These are phyloP conservation scores for Pseudocercospora vitis DNA, from an alignment of 2,329 filamentous ascomycete genomes.

Conservation along the genomic window DNA sequence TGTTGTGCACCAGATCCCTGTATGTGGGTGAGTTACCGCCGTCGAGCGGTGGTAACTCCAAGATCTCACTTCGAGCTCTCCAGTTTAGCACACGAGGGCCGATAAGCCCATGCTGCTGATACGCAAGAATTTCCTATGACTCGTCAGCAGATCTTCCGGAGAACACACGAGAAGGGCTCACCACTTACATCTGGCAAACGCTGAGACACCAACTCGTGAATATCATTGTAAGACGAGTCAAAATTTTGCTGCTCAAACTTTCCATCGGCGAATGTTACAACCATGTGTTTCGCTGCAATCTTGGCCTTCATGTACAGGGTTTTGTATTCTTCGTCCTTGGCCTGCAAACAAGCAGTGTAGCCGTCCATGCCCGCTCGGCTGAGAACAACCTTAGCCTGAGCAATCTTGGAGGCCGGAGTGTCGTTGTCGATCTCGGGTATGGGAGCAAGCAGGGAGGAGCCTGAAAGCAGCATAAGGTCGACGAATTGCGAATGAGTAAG, in stretches of 20 bases:
- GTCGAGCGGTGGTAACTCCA: slow-evolving; percentile 81
- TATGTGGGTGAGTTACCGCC: slow-evolving; percentile 79
- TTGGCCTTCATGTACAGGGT: slow-evolving; percentile 84
- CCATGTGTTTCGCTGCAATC: slow-evolving; percentile 83
- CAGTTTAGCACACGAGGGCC: slow-evolving; percentile 76
- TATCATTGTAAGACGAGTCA: slow-evolving; percentile 74
- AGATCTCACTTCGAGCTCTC: slow-evolving; percentile 75
- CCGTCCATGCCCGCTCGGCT: slow-evolving; percentile 66
- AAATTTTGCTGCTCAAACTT: slow-evolving; percentile 72
- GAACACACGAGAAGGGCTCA: background rate
- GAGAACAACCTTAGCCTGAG: slow-evolving; percentile 76
- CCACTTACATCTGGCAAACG: slow-evolving; percentile 67
- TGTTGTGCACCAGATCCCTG: slow-evolving; percentile 70
- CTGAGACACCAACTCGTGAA: slow-evolving; percentile 87
- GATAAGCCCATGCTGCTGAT: slow-evolving; percentile 80
- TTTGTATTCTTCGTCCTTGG: slow-evolving; percentile 80
- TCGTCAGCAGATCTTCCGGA: background rate
- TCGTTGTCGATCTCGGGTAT: slow-evolving; percentile 62
- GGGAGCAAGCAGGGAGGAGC: slow-evolving; percentile 68
- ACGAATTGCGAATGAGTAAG: slow-evolving; percentile 70
- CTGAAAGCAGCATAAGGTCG: slow-evolving; percentile 58
- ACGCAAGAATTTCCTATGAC: slow-evolving; percentile 76
- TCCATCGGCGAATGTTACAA: slow-evolving; percentile 75
- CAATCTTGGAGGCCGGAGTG: slow-evolving; percentile 54
- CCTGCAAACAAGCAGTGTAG: slow-evolving; percentile 68